These are phyloP conservation scores for Colletotrichum higginsianum DNA, from an alignment of 2,329 filamentous ascomycete species.

Conservation along the genomic window DNA sequence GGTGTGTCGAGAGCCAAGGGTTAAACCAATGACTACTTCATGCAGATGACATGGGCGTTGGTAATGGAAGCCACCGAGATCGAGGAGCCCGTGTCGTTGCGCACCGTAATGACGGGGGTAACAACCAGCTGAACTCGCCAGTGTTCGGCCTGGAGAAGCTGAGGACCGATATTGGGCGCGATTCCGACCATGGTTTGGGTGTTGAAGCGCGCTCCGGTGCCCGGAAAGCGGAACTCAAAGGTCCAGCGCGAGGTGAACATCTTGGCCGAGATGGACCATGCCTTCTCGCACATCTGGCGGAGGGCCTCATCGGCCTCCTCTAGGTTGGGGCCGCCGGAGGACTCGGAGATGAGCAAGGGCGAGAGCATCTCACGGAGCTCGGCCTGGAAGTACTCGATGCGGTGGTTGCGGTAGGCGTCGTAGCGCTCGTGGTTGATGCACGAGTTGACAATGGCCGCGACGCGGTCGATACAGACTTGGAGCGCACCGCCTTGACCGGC, in stretches of 20 bases:
- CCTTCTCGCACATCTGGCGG: conserved; percentile 56
- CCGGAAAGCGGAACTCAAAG: conserved; percentile 66
- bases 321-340: conserved; percentile 46
- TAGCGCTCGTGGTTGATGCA: conserved; percentile 54
- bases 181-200: conserved; percentile 63
- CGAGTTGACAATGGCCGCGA: conserved; percentile 54
- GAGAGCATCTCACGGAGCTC: conserved; percentile 60
- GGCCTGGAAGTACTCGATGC: conserved; percentile 54
- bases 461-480: conserved; percentile 57
- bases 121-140: conserved; percentile 68
- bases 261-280: conserved; percentile 62
- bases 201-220: conserved; percentile 64
- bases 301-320: conserved; percentile 60
- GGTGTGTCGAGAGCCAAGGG: background rate
- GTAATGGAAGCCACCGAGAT: conserved; percentile 62
- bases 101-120: conserved; percentile 68
- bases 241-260: conserved; percentile 62
- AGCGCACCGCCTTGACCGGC: conserved; percentile 40
- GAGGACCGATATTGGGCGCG: conserved; percentile 58
- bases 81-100: conserved; percentile 64
- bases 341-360: conserved; percentile 56
- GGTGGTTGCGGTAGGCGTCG: conserved; percentile 41
- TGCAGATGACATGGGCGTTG: conserved; percentile 64
- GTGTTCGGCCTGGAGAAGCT: conserved; percentile 64
- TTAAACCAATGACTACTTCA: conserved; percentile 47